Conservation (phyloP, 139 green algal genomes). For the Picochlorum sp. region DNA sequence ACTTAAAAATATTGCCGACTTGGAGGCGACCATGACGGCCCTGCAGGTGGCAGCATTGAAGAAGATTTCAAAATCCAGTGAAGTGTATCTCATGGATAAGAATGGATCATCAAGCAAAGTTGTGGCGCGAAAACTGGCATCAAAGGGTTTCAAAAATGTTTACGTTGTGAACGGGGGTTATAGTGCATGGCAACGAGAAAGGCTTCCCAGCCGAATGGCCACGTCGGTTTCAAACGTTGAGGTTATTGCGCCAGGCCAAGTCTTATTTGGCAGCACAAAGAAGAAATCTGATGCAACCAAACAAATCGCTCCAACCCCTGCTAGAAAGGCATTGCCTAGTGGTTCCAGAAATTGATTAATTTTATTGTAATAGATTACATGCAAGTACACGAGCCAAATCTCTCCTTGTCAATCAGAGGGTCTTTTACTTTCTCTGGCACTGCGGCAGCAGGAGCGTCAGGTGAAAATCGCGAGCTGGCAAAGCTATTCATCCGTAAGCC, state of each 20-base stretch:
- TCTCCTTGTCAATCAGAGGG: constrained; percentile 2
- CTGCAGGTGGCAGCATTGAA: constrained; percentile 72
- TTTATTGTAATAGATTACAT: neutral
- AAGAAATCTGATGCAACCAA: neutral
- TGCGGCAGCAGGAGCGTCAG: neutral
- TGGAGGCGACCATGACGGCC: constrained; percentile 56
- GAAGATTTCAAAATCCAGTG: constrained; percentile 45
- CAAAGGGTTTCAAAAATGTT: constrained; percentile 57
- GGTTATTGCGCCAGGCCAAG: constrained; percentile 14
- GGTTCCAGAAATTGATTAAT: neutral
- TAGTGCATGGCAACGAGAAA: constrained; percentile 8
- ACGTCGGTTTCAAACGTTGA: constrained; percentile 31
- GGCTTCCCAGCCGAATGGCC: constrained; percentile 50
- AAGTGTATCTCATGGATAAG: constrained; percentile 72
- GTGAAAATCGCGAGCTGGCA: neutral
- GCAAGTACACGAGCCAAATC: neutral
- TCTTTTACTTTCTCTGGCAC: neutral
- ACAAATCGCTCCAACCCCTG: neutral
- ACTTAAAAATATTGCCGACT: constrained; percentile 44
- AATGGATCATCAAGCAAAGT: constrained; percentile 46
- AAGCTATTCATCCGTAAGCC: neutral
- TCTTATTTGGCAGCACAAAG: constrained; percentile 5
- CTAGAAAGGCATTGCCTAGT: neutral
- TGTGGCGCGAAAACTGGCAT: constrained; percentile 23
- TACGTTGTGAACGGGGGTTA: constrained; percentile 58